Conservation (phyloP, 768 basidiomycete species). For the Amanita fuliginea region DNA sequence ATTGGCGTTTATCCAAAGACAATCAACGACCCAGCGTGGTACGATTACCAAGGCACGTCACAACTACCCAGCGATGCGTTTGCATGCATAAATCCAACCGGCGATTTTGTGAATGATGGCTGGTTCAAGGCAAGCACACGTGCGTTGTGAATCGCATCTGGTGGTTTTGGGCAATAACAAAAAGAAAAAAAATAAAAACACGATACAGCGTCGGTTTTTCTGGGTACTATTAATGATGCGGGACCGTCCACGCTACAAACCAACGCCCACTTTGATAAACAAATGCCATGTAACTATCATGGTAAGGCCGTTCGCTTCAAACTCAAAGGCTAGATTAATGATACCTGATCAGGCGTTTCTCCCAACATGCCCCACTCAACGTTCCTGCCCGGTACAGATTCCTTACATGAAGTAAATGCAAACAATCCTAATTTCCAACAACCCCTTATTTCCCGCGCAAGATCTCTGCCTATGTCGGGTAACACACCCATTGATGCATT, state of each 20-base stretch:
- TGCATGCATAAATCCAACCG: neutral
- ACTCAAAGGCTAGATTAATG: neutral
- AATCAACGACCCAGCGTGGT: neutral
- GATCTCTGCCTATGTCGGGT: neutral
- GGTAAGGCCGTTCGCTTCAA: neutral
- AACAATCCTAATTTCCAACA: neutral
- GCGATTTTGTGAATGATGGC: neutral
- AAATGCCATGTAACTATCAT: neutral
- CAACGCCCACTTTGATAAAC: neutral
- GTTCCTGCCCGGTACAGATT: neutral
- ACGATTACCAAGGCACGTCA: neutral
- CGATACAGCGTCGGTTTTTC: neutral
- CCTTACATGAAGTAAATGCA: neutral
- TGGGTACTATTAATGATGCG: neutral
- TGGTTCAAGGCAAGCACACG: constrained; percentile 1
- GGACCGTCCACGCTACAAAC: neutral
- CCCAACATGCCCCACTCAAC: neutral
- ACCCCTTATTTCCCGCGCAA: neutral
- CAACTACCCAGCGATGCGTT: neutral
- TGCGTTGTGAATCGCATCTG: neutral
- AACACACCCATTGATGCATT: neutral
- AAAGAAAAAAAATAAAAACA: neutral
- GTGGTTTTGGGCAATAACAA: neutral
- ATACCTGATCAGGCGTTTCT: neutral
- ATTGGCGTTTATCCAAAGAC: neutral